Base-by-base conservation (phyloP, 805 yeast species). In the Candida michaelii region DNA sequence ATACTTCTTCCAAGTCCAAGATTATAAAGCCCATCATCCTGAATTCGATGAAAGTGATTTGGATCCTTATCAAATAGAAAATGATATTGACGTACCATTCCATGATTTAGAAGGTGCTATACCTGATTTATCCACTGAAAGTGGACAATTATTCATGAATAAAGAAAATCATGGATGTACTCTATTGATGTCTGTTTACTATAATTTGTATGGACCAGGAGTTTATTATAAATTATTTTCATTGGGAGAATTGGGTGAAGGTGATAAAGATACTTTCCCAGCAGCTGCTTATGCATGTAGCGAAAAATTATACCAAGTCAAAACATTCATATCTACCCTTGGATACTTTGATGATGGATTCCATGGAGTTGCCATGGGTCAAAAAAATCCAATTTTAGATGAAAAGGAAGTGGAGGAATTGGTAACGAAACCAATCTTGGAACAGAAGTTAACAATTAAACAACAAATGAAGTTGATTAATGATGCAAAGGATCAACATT, bases 231-330 rank as follows among this genome's bases (percentile, higher is more conserved):
- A 82, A 12, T 59, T 85, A 44, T 67, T 85, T 46, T 76, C 87
- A 0, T 89, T 83, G 54, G 88, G 88, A 4, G 71, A 79, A 24
- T 80, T 87, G 1, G 90, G 90, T 19, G 85, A 83, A 64, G 90
- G 90, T 41, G 90, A 85, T 54, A 84, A 84, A 55, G 91, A 85
- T 54, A 82, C 91, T 0, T 83, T 82, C 50, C 73, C 80, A 32
- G 78, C 83, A 7, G 89, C 87, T 2, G 86, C 89, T 3, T 67
- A 71, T 40, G 80, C 65, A 1, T 54, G 77, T 55, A 50, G 59
- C 0, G 62, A 67, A 40, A 70, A 76, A 2, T 79, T 69, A 55
- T 77, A 73, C 55, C 89, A 82, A 58, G 58, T 63, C 61, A 54
- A 43, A 53, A 78, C 33, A 12, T 39, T 21, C 15, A 39, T 39